Conservation (phyloP, 2,329 filamentous ascomycete species). For the Epichloe gansuensis region DNA sequence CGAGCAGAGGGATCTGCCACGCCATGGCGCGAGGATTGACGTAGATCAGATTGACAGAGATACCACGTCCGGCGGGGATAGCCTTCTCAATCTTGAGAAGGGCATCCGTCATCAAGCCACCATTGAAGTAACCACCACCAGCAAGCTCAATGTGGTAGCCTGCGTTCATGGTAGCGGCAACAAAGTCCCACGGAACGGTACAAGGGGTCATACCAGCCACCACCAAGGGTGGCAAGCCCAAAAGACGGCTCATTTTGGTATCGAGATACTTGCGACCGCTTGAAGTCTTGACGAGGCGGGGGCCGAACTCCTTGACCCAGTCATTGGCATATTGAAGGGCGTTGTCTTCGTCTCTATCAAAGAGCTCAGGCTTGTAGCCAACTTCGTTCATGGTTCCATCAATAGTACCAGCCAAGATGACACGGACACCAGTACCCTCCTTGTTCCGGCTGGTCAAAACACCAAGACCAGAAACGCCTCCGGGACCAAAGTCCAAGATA, state of each 20-base stretch:
- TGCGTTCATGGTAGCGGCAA: slow-evolving; percentile 84
- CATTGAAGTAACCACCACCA: slow-evolving; percentile 80
- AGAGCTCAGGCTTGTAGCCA: slow-evolving; percentile 95
- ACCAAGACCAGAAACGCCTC: slow-evolving; percentile 91
- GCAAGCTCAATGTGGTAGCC: slow-evolving; percentile 90
- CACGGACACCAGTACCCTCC: slow-evolving; percentile 92
- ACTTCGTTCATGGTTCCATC: slow-evolving; percentile 83
- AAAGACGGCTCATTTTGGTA: slow-evolving; percentile 84
- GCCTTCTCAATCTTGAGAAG: slow-evolving; percentile 73
- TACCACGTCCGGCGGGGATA: slow-evolving; percentile 76
- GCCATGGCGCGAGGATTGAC: slow-evolving; percentile 80
- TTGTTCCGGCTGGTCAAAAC: slow-evolving; percentile 98
- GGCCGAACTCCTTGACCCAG: slow-evolving; percentile 96
- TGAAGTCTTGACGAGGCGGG: slow-evolving; percentile 82
- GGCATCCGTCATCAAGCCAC: slow-evolving; percentile 70
- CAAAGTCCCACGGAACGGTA: slow-evolving; percentile 84
- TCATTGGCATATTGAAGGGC: slow-evolving; percentile 91
- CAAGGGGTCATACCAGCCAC: slow-evolving; percentile 90
- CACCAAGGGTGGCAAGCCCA: slow-evolving; percentile 77
- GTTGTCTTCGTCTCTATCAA: slow-evolving; percentile 89
- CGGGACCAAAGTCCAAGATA: slow-evolving; percentile 91
- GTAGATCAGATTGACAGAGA: slow-evolving; percentile 83
- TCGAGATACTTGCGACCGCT: slow-evolving; percentile 85
- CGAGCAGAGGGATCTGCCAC: slow-evolving; percentile 83
- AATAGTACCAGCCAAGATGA: slow-evolving; percentile 89